These are phyloP conservation scores for Spathaspora sp. DNA, from an alignment of 805 yeast genomes.

Conservation along the genomic window DNA sequence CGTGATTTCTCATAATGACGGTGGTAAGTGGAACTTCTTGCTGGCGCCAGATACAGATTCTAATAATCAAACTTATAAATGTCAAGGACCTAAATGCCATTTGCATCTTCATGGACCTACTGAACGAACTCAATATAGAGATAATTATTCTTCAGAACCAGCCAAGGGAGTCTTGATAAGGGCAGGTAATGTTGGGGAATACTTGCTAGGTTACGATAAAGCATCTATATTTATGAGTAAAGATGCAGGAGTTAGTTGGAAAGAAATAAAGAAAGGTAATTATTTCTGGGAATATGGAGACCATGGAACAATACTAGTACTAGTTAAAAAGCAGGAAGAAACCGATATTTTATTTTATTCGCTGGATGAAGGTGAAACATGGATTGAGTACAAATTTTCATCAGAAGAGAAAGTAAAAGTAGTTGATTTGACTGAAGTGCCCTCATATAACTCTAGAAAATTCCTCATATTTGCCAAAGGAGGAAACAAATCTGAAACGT, in stretches of 20 bases:
- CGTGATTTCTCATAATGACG: slow-evolving; percentile 83
- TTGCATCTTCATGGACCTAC: slow-evolving; percentile 88
- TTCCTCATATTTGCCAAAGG: slow-evolving; percentile 59
- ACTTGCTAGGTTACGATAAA: slow-evolving; percentile 41
- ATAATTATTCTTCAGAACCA: slow-evolving; percentile 81
- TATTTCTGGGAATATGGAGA: slow-evolving; percentile 96
- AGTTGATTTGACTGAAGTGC: slow-evolving; percentile 80
- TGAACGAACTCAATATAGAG: slow-evolving; percentile 78
- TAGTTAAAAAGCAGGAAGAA: slow-evolving; percentile 56
- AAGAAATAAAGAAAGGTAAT: slow-evolving; percentile 66
- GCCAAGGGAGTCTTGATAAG: slow-evolving; percentile 87
- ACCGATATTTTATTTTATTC: slow-evolving; percentile 66
- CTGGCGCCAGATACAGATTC: slow-evolving; percentile 68
- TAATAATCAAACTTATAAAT: slow-evolving; percentile 51
- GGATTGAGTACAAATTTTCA: slow-evolving; percentile 66
- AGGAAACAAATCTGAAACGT: slow-evolving; percentile 39
- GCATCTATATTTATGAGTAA: slow-evolving; percentile 66
- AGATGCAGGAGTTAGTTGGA: slow-evolving; percentile 96
- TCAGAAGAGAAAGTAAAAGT: slow-evolving; percentile 49
- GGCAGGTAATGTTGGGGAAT: slow-evolving; percentile 87
- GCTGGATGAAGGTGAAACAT: slow-evolving; percentile 72
- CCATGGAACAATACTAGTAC: slow-evolving; percentile 79
- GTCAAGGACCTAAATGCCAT: slow-evolving; percentile 62
- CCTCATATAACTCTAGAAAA: slow-evolving; percentile 81
- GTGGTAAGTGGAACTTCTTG: slow-evolving; percentile 77